Base-by-base conservation (phyloP, 2,329 filamentous ascomycete genomes). In the Penicillium sp. region DNA sequence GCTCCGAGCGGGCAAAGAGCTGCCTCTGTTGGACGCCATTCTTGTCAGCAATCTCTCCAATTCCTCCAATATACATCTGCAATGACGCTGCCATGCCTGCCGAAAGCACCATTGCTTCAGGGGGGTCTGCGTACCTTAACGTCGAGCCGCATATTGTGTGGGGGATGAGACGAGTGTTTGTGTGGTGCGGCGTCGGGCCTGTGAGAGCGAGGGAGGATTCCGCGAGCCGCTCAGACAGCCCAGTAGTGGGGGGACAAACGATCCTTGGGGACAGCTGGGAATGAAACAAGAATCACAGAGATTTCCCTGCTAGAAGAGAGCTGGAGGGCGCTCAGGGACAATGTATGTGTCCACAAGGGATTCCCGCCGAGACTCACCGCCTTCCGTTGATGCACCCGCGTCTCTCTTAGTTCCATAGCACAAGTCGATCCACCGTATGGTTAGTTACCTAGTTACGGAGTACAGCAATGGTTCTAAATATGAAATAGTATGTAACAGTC, bases 1-100 rank as follows among this genome's bases (percentile, higher is more conserved):
- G 87, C 81, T 97, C 89, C 66, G 88, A 95, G 74, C 90, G 83
- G 73, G 88, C 88, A 77, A 89, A 88, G 64, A 89, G 82, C 75
- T 89, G 87, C 73, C 85, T 84, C 86, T 89, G 56, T 65, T 72
- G 56, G 46, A 54, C 41, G 66, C 51, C 49, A 64, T 68, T 57
- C 56, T 56, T 43, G 57, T 78, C 64, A 78, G 75, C 66, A 53
- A 55, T 50, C 42, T 23, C 29, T 27, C 25, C 40, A 47, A 42
- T 47, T 40, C 33, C 42, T 46, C 9, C 18, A 28, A 13, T 13
- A 8, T 31, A 13, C 29, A 40, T 44, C 40, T 23, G 25, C 4
- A 24, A 23, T 28, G 25, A 13, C 46, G 29, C 46, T 6, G 9
- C 5, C 2, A 12, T 24, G 35, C 37, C 33, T 23, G 24, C 10